These are phyloP conservation scores for Aphanocladium album DNA, from an alignment of 2,329 filamentous ascomycete genomes.

Conservation along the genomic window DNA sequence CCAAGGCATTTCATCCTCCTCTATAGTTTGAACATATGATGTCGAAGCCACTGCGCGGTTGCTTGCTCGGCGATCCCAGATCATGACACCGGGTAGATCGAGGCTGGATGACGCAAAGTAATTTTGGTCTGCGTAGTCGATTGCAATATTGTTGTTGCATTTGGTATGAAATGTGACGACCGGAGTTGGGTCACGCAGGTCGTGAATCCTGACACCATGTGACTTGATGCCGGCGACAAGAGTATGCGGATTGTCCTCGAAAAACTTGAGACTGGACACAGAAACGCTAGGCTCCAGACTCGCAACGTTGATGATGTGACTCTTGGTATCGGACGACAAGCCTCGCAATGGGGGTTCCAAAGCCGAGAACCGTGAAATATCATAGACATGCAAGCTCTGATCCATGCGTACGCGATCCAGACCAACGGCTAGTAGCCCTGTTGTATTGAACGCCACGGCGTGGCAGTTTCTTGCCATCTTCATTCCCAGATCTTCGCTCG, in stretches of 20 bases:
- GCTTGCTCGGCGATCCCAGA: conserved; percentile 71
- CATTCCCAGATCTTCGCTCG: conserved; percentile 60
- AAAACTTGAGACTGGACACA: conserved; percentile 80
- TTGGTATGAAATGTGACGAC: conserved; percentile 59
- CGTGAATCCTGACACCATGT: conserved; percentile 70
- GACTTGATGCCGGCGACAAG: conserved; percentile 72
- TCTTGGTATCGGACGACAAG: conserved; percentile 43
- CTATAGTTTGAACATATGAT: conserved; percentile 52
- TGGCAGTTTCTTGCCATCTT: conserved; percentile 76
- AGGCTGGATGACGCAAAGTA: conserved; percentile 78
- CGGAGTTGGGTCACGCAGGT: conserved; percentile 58
- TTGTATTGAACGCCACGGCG: conserved; percentile 72
- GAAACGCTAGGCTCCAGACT: conserved; percentile 62
- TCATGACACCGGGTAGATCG: conserved; percentile 67
- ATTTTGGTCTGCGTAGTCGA: conserved; percentile 75
- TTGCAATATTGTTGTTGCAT: conserved; percentile 66
- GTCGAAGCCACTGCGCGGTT: conserved; percentile 47
- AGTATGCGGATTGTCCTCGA: conserved; percentile 69
- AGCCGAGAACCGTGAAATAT: conserved; percentile 59
- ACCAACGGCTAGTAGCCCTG: conserved; percentile 68
- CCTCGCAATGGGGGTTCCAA: conserved; percentile 44
- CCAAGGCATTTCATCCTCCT: conserved; percentile 58
- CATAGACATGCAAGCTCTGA: conserved; percentile 77
- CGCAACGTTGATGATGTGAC: conserved; percentile 52
- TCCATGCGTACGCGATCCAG: conserved; percentile 78